phyloP scores from a whole-genome alignment of 305 asterid genomes.

The Fraxinus floribunda region DNA sequence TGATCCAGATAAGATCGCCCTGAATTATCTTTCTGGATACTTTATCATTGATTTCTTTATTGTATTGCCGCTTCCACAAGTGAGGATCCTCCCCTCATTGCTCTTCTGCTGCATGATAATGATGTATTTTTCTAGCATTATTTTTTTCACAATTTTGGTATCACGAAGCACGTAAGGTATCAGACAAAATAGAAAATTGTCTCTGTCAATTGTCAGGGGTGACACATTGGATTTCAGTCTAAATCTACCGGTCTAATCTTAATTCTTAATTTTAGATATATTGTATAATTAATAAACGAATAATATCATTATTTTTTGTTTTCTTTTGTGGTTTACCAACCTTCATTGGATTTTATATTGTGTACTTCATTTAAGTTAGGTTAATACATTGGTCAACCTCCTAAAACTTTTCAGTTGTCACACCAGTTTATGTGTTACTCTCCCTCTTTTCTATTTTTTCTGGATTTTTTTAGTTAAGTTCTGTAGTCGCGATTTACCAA shows the following conservation, averaged over 20 bases:
- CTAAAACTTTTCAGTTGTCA: not conserved
- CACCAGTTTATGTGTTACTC: not conserved
- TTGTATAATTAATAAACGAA: not conserved
- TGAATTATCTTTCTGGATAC: conserved; percentile 56
- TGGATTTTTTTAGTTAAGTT: conserved; percentile 4
- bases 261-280: conserved; percentile 1
- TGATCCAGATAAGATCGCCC: conserved; percentile 68
- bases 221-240: not conserved
- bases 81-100: conserved; percentile 19
- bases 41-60: conserved; percentile 58
- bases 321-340: not conserved
- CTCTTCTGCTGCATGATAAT: conserved; percentile 3
- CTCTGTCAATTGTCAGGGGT: not conserved
- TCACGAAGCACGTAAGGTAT: not conserved
- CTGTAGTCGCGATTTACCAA: not conserved
- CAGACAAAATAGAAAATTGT: not conserved
- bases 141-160: not conserved
- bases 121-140: not conserved
- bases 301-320: not conserved
- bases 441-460: not conserved
- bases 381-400: not conserved
- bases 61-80: conserved; percentile 87
- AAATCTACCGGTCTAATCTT: not conserved
- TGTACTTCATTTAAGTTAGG: not conserved
- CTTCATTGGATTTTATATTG: not conserved